These are phyloP conservation scores for Stramenopiles sp. DNA, from an alignment of 352 stramenopile genomes.

Conservation along the genomic window DNA sequence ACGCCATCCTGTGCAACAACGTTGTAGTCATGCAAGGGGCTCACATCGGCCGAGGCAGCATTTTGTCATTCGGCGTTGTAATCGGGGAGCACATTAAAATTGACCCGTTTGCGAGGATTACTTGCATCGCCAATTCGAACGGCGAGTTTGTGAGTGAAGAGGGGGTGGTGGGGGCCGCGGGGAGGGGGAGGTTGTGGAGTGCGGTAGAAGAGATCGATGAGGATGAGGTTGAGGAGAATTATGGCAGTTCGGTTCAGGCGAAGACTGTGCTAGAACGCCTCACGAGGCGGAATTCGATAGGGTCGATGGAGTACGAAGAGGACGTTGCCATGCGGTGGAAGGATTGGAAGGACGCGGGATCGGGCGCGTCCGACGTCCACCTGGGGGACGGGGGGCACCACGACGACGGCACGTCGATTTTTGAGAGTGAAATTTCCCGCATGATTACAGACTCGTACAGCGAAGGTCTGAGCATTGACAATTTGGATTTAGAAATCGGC, in stretches of 20 bases:
- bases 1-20: conserved; percentile 33
- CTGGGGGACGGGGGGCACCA: not conserved
- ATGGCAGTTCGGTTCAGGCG: not conserved
- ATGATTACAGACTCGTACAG: not conserved
- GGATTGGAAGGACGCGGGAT: not conserved
- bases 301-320: not conserved
- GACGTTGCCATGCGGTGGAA: not conserved
- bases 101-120: conserved; percentile 50
- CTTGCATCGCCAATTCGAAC: conserved; percentile 12
- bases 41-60: conserved; percentile 40
- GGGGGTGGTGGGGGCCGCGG: not conserved
- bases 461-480: conserved; percentile 33
- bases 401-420: not conserved
- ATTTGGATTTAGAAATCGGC: conserved; percentile 76
- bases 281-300: not conserved
- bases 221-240: not conserved
- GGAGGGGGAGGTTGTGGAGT: not conserved
- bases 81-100: conserved; percentile 47
- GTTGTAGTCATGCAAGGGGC: conserved; percentile 32
- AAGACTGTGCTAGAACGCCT: not conserved
- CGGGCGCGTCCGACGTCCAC: not conserved
- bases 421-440: not conserved
- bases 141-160: not conserved
- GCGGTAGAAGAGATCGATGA: not conserved
- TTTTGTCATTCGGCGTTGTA: conserved; percentile 52